phyloP scores from a whole-genome alignment of 768 basidiomycete species.

The Naganishia friedmannii region DNA sequence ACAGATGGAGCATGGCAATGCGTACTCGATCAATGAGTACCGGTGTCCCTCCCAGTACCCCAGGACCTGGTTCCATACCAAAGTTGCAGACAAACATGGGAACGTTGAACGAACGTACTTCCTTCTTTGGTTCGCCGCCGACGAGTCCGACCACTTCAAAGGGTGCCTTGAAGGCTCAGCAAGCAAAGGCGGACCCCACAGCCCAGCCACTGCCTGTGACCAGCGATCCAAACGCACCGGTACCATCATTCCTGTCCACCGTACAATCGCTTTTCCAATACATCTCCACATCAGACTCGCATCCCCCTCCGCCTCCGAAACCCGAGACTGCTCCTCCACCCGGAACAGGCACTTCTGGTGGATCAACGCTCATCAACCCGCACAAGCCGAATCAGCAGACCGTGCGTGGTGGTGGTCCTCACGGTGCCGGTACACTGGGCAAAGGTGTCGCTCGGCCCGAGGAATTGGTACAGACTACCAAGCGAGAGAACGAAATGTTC shows the following conservation, averaged over 20 bases:
- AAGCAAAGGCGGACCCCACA: conserved; percentile 8
- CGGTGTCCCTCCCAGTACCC: not conserved
- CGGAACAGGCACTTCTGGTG: conserved; percentile 30
- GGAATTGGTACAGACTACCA: conserved; percentile 88
- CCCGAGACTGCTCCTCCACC: conserved; percentile 16
- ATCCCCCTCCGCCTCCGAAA: conserved; percentile 64
- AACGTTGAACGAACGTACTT: conserved; percentile 10
- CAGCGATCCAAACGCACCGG: conserved; percentile 40
- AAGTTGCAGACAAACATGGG: conserved; percentile 19
- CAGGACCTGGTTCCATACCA: conserved; percentile 7
- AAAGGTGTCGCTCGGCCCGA: conserved; percentile 80
- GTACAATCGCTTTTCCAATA: conserved; percentile 78
- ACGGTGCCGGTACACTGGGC: conserved; percentile 48
- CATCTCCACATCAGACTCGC: conserved; percentile 60
- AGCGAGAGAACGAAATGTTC: conserved; percentile 86
- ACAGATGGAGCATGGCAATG: conserved; percentile 22
- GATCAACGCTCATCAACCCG: conserved; percentile 28
- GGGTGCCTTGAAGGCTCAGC: not conserved
- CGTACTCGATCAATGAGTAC: conserved; percentile 19
- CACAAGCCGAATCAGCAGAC: conserved; percentile 28
- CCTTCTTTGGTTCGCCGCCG: conserved; percentile 4
- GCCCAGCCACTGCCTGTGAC: conserved; percentile 45
- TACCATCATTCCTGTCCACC: conserved; percentile 77
- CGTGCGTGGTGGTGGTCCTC: conserved; percentile 46
- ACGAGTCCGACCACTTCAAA: conserved; percentile 7